Percentiles rank a stretch among this genome's conserved stretches.
These are phyloP conservation scores for Xylariaceae sp. DNA, from an alignment of 2,329 filamentous ascomycete species.

Conservation along the genomic window DNA sequence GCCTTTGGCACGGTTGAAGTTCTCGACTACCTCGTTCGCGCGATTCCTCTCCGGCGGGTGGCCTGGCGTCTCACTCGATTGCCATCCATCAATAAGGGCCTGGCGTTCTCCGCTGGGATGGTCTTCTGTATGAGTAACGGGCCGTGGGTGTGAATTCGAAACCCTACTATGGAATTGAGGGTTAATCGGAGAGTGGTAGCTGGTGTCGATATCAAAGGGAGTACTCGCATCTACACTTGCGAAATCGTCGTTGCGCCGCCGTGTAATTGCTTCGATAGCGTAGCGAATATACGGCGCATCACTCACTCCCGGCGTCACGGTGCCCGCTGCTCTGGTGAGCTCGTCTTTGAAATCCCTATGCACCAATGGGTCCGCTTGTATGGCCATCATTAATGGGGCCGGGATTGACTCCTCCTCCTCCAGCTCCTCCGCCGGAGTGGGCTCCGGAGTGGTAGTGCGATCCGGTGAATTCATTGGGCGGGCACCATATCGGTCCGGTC, in stretches of 20 bases:
- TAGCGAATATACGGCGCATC: slow-evolving; percentile 85
- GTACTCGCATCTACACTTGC: slow-evolving; percentile 31
- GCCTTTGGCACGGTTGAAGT: slow-evolving; percentile 1
- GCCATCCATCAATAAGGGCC: not conserved
- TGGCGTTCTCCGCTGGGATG: slow-evolving; percentile 1
- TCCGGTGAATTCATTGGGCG: slow-evolving; percentile 26
- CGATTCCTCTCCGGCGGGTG: not conserved
- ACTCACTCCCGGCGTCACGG: slow-evolving; percentile 70
- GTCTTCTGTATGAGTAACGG: slow-evolving; percentile 6
- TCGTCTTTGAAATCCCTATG: slow-evolving; percentile 45
- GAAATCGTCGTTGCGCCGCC: slow-evolving; percentile 61
- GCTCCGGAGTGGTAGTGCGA: slow-evolving; percentile 17
- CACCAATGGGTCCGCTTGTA: slow-evolving; percentile 24
- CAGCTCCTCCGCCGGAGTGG: too few species aligned
- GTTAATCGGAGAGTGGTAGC: slow-evolving; percentile 20
- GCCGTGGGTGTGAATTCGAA: slow-evolving; percentile 5
- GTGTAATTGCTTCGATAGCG: slow-evolving; percentile 80
- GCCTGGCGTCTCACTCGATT: not conserved
- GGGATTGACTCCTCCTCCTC: slow-evolving; percentile 30
- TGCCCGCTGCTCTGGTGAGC: slow-evolving; percentile 44
- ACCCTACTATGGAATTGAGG: slow-evolving; percentile 18
- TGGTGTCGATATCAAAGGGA: slow-evolving; percentile 21
- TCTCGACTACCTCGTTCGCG: slow-evolving; percentile 7
- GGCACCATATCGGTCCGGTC: slow-evolving; percentile 38
- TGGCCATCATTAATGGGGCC: slow-evolving; percentile 35